Base-by-base conservation (phyloP, 2,329 filamentous ascomycete species). In the Verticillium nubilum region DNA sequence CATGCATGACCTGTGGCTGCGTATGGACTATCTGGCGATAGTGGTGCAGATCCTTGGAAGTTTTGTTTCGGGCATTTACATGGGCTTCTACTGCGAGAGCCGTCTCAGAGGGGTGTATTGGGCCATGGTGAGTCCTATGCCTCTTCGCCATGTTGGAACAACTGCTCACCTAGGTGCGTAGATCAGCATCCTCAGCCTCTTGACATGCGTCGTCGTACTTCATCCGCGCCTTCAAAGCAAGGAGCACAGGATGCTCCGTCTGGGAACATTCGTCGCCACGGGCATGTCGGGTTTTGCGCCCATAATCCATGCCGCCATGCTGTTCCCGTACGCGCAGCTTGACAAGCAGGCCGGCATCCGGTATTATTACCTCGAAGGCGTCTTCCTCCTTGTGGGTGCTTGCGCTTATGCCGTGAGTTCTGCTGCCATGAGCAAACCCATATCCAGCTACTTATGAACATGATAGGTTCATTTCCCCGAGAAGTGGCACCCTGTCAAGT, bases 401-500 rank as follows among this genome's bases (percentile, higher is more conserved):
- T 59, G 68, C 7, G 67, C 76, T 13, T 77, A 77, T 59, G 73
- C 67, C 54, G 75, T 76, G 66, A 71, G 75, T 71, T 23, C 37
- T 37, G 2, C n/a, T 7, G 33, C 56, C 42, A 26, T 55, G 57
- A 58, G 60, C 50, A 27, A 17, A 13, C n/a, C 26, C 58, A 50
- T 54, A 56, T 66, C 58, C 58, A 54, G 29, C 9, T 7, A 47
- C 37, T 19, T 4, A 47, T 19, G 19, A 31, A 9, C 37, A 47
- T 25, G 47, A n/a, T 56, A 78, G 77, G 73, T 69, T 9, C 69
- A 74, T 52, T 74, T 80, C 54, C 78, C 78, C 1, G 78, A 81
- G 65, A 69, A 69, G 28, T 65, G 72, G 54, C 69, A 64, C 19
- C 78, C 77, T 1, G 77, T 75, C 2, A 68, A 59, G 9, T 80